Conservation (phyloP, 768 basidiomycete genomes). For the Tricholoma terreum region DNA sequence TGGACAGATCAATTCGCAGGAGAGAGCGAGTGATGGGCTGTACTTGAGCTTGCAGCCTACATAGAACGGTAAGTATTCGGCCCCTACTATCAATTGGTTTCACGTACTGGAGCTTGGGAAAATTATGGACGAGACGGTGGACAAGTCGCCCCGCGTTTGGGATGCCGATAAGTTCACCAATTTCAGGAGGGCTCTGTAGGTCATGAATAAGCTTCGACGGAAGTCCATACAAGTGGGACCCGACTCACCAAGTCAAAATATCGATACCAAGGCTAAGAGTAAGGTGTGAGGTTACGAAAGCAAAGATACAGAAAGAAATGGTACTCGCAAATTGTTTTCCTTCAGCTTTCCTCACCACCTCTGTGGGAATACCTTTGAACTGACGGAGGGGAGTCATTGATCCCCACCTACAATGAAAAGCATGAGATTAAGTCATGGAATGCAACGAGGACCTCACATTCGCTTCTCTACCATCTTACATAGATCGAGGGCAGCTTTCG, state of each 20-base stretch:
- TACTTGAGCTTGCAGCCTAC: constrained; percentile 88
- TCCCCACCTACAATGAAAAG: constrained; percentile 66
- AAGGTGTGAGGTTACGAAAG: not conserved
- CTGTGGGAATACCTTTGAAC: constrained; percentile 86
- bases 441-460: constrained; percentile 48
- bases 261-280: constrained; percentile 47
- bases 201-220: not conserved
- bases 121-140: constrained; percentile 90
- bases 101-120: constrained; percentile 88
- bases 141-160: constrained; percentile 91
- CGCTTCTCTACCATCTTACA: constrained; percentile 95
- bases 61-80: not conserved
- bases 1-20: constrained; percentile 88
- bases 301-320: not conserved
- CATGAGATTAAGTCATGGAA: not conserved
- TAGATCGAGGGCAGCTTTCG: constrained; percentile 84
- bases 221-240: not conserved
- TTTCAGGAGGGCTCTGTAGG: constrained; percentile 71
- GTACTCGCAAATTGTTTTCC: constrained; percentile 90
- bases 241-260: constrained; percentile 80
- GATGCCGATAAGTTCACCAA: constrained; percentile 92
- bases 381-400: constrained; percentile 97
- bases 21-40: constrained; percentile 95
- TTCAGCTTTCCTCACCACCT: constrained; percentile 88
- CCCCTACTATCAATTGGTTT: not conserved